Conservation (phyloP, 1,284 basidiomycete genomes). For the Mycocalia duriaeana region DNA sequence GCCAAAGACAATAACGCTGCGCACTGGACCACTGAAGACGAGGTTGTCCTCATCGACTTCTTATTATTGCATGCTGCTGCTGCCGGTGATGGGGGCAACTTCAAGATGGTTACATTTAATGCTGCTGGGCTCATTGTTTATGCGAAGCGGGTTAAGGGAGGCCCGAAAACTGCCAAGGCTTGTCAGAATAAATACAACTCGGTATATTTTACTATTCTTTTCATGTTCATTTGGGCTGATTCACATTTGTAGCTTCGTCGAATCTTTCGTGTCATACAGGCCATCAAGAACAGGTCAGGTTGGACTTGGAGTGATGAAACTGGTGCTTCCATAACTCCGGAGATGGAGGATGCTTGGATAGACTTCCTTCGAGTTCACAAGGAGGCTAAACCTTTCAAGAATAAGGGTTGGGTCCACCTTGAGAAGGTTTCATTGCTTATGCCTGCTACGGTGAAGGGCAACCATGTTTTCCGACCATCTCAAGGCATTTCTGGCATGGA, state of each 20-base stretch:
- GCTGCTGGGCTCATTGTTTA: conserved; percentile 1
- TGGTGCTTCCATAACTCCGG: conserved; percentile 5
- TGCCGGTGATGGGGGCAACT: conserved; percentile 11
- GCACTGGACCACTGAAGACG: conserved; percentile 9
- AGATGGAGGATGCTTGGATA: conserved; percentile 5
- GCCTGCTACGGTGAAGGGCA: conserved; percentile 4
- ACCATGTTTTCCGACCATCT: conserved; percentile 6
- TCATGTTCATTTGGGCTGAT: neutral
- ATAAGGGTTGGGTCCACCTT: conserved; percentile 8
- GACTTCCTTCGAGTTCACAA: conserved; percentile 3
- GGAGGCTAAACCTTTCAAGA: conserved; percentile 8
- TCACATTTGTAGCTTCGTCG: conserved; percentile 2
- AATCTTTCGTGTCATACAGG: conserved; percentile 6
- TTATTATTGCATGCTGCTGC: conserved; percentile 4
- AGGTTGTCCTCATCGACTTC: conserved; percentile 8
- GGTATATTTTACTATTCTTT: conserved; percentile 5
- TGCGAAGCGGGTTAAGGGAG: neutral
- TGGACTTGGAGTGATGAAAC: conserved; percentile 9
- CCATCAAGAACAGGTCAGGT: conserved; percentile 5
- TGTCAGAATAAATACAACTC: conserved; percentile 12
- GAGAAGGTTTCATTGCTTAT: conserved; percentile 5
- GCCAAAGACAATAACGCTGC: conserved; percentile 1
- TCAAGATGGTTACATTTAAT: conserved; percentile 8
- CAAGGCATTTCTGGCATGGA: conserved; percentile 3
- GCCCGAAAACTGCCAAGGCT: conserved; percentile 8